A percentile compares a stretch with the other conserved stretches of the same genome.
Conservation (phyloP, 169 alveolate genomes). For the Cryptosporidium sp. region DNA sequence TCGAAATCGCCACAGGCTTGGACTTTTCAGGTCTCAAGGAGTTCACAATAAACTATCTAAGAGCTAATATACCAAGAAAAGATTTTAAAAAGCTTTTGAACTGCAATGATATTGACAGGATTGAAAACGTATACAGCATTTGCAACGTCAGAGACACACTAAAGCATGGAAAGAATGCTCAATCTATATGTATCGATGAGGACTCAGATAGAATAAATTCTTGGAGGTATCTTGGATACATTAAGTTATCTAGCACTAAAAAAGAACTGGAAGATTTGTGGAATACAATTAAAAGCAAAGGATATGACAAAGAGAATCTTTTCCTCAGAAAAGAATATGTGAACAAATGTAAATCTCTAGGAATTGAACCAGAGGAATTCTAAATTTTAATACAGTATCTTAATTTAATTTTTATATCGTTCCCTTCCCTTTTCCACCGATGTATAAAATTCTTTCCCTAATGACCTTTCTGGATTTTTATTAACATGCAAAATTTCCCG, state of each 20-base stretch:
- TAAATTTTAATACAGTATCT: background rate
- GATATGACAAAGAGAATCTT: conserved; percentile 18
- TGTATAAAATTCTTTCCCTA: no score
- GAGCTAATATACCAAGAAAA: background rate
- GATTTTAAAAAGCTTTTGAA: conserved; percentile 12
- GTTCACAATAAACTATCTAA: conserved; percentile 1
- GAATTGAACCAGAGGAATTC: conserved; percentile 44
- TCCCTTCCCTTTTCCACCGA: background rate
- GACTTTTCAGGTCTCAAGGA: conserved; percentile 69
- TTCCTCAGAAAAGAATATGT: conserved; percentile 64
- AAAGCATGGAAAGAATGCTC: background rate
- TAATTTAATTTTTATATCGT: background rate
- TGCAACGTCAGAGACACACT: conserved; percentile 20
- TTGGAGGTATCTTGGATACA: conserved; percentile 67
- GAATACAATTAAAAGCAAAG: conserved; percentile 12
- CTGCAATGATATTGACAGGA: background rate
- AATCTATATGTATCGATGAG: conserved; percentile 32
- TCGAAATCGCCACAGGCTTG: conserved; percentile 71
- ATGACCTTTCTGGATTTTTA: background rate
- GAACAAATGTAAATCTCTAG: conserved; percentile 18
- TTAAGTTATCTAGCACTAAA: conserved; percentile 20
- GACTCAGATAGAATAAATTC: conserved; percentile 35
- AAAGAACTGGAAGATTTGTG: conserved; percentile 42
- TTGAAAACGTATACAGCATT: conserved; percentile 6
- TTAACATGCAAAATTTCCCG: conserved; percentile 11